phyloP scores from a whole-genome alignment of 257 asterid species.

The Solanum phureja region DNA sequence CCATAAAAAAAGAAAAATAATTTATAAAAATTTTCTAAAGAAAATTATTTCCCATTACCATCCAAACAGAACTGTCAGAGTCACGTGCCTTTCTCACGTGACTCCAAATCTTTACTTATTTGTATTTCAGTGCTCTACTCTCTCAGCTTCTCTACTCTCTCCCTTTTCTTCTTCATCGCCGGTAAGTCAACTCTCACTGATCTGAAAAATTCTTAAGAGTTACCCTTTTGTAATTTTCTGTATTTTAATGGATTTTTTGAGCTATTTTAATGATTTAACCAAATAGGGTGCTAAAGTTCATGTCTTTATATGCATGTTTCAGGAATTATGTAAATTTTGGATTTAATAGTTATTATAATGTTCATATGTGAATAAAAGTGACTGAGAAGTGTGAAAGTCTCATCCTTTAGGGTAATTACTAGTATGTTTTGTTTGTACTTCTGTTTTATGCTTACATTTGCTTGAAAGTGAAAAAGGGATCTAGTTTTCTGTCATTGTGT shows the following conservation, averaged over 20 bases:
- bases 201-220: not conserved
- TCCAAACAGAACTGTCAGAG: not conserved
- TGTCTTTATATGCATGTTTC: not conserved
- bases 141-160: not conserved
- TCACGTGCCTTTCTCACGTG: not conserved
- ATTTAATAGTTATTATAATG: not conserved
- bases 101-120: not conserved
- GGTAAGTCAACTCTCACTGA: not conserved
- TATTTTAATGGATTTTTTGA: not conserved
- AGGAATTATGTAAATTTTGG: not conserved
- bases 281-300: not conserved
- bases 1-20: no score
- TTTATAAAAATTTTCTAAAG: rapidly evolving
- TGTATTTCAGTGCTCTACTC: not conserved
- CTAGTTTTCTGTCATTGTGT: not conserved
- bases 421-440: not conserved
- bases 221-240: not conserved
- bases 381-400: not conserved
- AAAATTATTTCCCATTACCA: not conserved
- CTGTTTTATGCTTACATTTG: not conserved
- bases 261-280: not conserved
- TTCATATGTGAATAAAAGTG: not conserved
- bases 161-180: not conserved
- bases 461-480: not conserved
- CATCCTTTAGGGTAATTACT: not conserved